Evolutionary conservation across 495 filamentous ascomycete genomes (phyloP).

Genomic region (Pseudotulostoma volvatum): DNA sequence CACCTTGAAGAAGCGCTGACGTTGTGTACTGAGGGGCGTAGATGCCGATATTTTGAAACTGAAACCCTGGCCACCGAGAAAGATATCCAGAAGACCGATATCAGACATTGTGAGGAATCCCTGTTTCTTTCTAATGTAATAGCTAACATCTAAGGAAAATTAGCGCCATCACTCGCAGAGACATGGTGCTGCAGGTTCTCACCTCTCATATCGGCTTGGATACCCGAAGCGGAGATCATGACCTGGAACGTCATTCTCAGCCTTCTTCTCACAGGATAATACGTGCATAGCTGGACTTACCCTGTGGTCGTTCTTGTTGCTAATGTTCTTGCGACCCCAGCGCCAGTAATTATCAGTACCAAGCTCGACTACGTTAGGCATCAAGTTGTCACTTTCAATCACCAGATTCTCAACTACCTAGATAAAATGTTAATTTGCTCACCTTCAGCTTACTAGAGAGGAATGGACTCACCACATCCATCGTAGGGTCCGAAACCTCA

Average conservation of each 20-base stretch:
- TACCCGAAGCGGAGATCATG: conserved; percentile 68
- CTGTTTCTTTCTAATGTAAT: conserved; percentile 90
- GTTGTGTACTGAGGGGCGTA: conserved; percentile 59
- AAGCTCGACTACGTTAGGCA: conserved; percentile 88
- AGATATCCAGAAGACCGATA: conserved; percentile 77
- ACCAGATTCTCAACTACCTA: conserved; percentile 81
- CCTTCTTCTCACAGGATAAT: neutral
- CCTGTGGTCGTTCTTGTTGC: conserved; percentile 68
- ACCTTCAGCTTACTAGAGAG: neutral
- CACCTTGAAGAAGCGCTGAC: conserved; percentile 79
- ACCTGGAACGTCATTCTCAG: conserved; percentile 8
- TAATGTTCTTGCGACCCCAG: conserved; percentile 75
- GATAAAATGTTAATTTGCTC: conserved; percentile 1
- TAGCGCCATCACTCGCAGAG: no score
- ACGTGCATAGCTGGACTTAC: conserved; percentile 20
- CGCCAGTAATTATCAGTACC: conserved; percentile 88
- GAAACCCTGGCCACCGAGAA: conserved; percentile 75
- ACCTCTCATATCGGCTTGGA: conserved; percentile 41
- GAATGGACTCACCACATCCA: conserved; percentile 42
- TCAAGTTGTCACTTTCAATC: conserved; percentile 90
- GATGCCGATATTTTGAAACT: conserved; percentile 84
- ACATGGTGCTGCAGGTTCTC: no score
- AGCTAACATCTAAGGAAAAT: conserved; percentile 53
- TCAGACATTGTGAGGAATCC: conserved; percentile 88
- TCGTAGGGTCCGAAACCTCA: conserved; percentile 71